Evolutionary conservation across 495 filamentous ascomycete species (phyloP).

Genomic region (Neurospora cerealis): DNA sequence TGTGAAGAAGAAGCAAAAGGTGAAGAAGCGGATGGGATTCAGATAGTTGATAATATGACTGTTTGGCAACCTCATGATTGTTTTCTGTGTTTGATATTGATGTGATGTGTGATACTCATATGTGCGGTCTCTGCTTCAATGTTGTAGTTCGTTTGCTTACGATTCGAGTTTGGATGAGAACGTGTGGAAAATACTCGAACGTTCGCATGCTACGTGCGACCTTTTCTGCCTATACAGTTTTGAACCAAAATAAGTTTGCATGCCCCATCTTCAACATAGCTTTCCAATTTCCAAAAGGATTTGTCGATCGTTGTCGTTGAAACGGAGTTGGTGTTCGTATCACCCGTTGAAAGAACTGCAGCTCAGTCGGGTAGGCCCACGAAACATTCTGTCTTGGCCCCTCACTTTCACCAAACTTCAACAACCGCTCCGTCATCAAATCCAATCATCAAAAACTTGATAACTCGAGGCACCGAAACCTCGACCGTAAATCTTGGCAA

Average conservation of each 20-base stretch:
- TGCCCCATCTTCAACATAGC: no score
- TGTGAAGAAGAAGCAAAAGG: conserved; percentile 7
- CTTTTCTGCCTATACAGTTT: no score
- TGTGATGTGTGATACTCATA: background rate
- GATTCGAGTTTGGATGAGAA: background rate
- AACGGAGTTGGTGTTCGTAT: background rate
- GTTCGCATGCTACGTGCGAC: no score
- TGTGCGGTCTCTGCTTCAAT: background rate
- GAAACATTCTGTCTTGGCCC: background rate
- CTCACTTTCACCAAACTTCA: background rate
- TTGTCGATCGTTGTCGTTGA: background rate
- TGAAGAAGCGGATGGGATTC: conserved; percentile 4
- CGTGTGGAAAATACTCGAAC: background rate
- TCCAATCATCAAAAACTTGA: background rate
- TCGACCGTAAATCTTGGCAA: background rate
- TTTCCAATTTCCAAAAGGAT: background rate
- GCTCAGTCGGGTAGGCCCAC: background rate
- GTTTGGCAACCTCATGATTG: background rate
- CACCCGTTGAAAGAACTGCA: background rate
- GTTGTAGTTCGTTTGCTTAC: background rate
- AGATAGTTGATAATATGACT: conserved; percentile 6
- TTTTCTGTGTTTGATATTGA: background rate
- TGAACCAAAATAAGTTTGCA: background rate
- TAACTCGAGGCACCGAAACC: background rate
- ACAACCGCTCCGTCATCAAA: background rate